Percentiles rank a stretch among this genome's conserved stretches.
Conservation (phyloP, 768 basidiomycete species). For the Collybia sp. region DNA sequence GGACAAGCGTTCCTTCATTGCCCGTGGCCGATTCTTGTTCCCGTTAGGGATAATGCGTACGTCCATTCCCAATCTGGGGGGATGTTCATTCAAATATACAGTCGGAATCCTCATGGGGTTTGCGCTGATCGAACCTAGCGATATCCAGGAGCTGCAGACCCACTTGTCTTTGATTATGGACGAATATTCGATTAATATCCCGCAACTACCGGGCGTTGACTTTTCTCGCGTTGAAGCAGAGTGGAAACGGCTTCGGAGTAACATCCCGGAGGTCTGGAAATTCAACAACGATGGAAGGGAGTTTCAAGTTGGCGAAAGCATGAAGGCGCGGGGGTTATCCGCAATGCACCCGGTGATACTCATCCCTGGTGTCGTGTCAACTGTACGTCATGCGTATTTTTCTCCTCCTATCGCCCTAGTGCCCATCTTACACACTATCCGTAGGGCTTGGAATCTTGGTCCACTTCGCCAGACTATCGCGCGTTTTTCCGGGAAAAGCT, state of each 20-base stretch:
- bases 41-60: conserved; percentile 61
- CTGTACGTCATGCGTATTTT: conserved; percentile 42
- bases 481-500: conserved; percentile 89
- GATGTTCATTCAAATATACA: conserved; percentile 18
- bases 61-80: neutral
- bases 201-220: conserved; percentile 60
- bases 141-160: conserved; percentile 64
- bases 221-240: conserved; percentile 66
- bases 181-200: conserved; percentile 65
- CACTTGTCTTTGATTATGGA: conserved; percentile 63
- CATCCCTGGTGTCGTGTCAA: conserved; percentile 89
- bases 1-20: conserved; percentile 21
- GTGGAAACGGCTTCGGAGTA: conserved; percentile 62
- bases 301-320: conserved; percentile 69
- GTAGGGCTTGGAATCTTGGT: conserved; percentile 90
- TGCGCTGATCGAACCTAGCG: conserved; percentile 58
- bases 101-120: conserved; percentile 67
- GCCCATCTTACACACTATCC: neutral
- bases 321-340: conserved; percentile 57
- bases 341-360: conserved; percentile 79
- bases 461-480: conserved; percentile 79
- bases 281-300: conserved; percentile 77
- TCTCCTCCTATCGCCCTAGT: neutral
- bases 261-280: conserved; percentile 80
- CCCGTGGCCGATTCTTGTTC: conserved; percentile 57